Conservation (phyloP, 1,139 yeast species). For the Scheffersomyces insectosa region DNA sequence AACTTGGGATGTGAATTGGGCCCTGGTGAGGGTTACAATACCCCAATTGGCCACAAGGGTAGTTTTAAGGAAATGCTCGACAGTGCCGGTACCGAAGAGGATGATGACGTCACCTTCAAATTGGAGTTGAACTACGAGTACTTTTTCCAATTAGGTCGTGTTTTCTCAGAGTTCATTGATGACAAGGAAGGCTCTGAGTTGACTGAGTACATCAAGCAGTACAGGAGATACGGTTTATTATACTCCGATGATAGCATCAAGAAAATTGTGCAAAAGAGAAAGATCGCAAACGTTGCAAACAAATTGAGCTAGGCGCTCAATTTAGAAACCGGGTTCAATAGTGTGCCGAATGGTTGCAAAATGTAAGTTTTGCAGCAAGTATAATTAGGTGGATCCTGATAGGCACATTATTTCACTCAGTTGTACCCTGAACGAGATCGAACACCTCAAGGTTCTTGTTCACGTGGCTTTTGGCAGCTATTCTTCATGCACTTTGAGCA, state of each 20-base stretch:
- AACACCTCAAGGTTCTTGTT: too few relatives aligned
- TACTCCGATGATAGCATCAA: constrained; percentile 45
- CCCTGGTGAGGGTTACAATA: constrained; percentile 80
- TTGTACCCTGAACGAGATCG: too few relatives aligned
- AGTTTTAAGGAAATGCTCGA: constrained; percentile 23
- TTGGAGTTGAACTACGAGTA: constrained; percentile 55
- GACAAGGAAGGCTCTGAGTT: constrained; percentile 33
- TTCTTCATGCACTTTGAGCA: too few relatives aligned
- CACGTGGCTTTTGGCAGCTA: too few relatives aligned
- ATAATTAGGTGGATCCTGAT: too few relatives aligned
- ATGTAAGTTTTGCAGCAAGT: too few relatives aligned
- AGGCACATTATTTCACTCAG: too few relatives aligned
- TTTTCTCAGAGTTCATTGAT: constrained; percentile 39
- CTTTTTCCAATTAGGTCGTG: constrained; percentile 50
- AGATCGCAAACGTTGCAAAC: constrained; percentile 24
- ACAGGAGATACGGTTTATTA: constrained; percentile 65
- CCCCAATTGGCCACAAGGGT: constrained; percentile 44
- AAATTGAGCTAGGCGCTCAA: constrained; percentile 7
- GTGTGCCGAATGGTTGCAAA: too few relatives aligned
- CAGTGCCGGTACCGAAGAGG: constrained; percentile 25
- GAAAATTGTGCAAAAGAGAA: constrained; percentile 40
- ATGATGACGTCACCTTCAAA: constrained; percentile 26
- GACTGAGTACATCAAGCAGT: constrained; percentile 46
- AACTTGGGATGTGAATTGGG: constrained; percentile 63
- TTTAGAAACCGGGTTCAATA: too few relatives aligned